Base-by-base conservation (phyloP, 306 rosid genomes). In the Quercus parvula region DNA sequence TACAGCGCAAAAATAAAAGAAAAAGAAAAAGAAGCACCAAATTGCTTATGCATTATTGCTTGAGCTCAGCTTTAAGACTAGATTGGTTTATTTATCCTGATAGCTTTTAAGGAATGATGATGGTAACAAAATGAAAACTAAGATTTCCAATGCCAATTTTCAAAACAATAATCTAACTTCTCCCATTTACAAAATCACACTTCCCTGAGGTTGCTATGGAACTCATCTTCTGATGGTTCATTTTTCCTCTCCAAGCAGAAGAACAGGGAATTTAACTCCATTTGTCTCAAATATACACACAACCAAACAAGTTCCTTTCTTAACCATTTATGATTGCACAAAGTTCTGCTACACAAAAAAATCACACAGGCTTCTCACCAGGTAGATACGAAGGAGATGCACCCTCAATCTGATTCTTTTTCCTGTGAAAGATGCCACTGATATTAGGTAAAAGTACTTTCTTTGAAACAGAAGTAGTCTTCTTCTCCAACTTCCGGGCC, bases 381-480 rank as follows among this genome's bases (percentile, higher is more conserved):
- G 98, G 99, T 38, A 92, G 91, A 84, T 89, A 92, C 33, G 98
- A 92, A 24, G 97, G 97, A 66, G 99, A 95, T 66, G 91, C 93
- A 24, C 94, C 97, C 74, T 95, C 96, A 20, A 93, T 71, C 87
- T 91, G 93, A 76, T 88, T 96, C 89, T 87, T 96, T 83, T 85
- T 91, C 84, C 96, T 75, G 62, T 88, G 87, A 74, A 96, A 96
- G 70, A 96, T 88, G 77, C 96, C 91, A 17, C 91, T 86, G 5
- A 96, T 83, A 71, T 84, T 93, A 20, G 99, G 94, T 71, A 95
- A 41, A 2, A 91, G 86, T n/a, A 73, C 89, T 82, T 96, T 96
- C 88, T 93, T 96, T 8, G 97, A 85, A 70, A 85, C 54, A 4
- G 89, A 84, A 30, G 86, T 82, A 83, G 91, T 91, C 35, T 84